Evolutionary conservation across 768 basidiomycete species (phyloP).

Genomic region (Lactifluus pinguis): DNA sequence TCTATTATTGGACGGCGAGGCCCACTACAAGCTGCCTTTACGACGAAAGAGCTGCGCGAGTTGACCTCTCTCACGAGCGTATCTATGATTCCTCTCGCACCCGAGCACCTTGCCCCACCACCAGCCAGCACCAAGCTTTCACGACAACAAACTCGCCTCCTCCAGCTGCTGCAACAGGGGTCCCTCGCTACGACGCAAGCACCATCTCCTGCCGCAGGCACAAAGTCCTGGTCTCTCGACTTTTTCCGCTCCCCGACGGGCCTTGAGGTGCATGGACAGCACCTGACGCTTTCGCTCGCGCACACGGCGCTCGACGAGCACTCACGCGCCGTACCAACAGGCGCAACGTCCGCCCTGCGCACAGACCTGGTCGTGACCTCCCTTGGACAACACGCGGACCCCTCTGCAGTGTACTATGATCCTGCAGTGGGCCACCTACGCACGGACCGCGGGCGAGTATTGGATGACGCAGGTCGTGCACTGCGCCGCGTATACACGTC

Average conservation of each 20-base stretch:
- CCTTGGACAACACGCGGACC: slow-evolving; percentile 76
- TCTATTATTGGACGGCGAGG: background rate
- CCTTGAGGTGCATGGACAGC: too few relatives aligned
- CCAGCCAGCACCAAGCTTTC: background rate
- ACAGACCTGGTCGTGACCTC: slow-evolving; percentile 69
- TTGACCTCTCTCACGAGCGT: background rate
- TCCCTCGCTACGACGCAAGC: too few relatives aligned
- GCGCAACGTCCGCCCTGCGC: slow-evolving; percentile 31
- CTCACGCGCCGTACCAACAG: slow-evolving; percentile 41
- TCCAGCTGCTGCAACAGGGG: too few relatives aligned
- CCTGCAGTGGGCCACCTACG: slow-evolving; percentile 40
- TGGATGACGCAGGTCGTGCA: too few relatives aligned
- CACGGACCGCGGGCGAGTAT: slow-evolving; percentile 23
- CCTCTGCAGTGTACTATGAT: slow-evolving; percentile 40
- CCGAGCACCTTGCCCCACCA: background rate
- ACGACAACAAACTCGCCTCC: too few relatives aligned
- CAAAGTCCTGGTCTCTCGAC: too few relatives aligned
- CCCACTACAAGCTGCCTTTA: background rate
- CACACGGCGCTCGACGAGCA: slow-evolving; percentile 36
- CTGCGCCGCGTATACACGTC: too few relatives aligned
- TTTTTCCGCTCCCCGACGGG: too few relatives aligned
- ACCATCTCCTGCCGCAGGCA: too few relatives aligned
- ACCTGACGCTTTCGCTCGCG: slow-evolving; percentile 38
- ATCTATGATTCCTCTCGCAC: background rate
- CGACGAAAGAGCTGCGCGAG: background rate